Base-by-base conservation (phyloP, 2,329 filamentous ascomycete genomes). In the Amauroascus verrucosus region DNA sequence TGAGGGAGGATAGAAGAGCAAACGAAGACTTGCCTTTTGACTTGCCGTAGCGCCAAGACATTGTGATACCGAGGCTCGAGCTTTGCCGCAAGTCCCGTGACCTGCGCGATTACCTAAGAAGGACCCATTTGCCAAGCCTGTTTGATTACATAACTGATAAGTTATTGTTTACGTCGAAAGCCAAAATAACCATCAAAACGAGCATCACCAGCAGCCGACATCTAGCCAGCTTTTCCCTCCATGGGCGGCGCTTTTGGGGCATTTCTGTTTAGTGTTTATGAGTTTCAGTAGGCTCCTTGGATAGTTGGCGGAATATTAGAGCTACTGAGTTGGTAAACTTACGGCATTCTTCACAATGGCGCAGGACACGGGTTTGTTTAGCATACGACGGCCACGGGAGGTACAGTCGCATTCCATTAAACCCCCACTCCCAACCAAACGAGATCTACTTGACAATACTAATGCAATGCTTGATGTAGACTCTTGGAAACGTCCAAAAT, bases 321-420 rank as follows among this genome's bases (percentile, higher is more conserved):
- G 14, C 5, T 40, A 30, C 24, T 40, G 47, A 22, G 62, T 63
- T 63, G 61, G 63, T 55, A 54, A 60, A 48, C 64, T 61, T 63
- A 30, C 26, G 26, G 26, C 65, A 61, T 59, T 59, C 56, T 11
- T 50, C 35, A 76, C 57, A 65, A 94, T 94, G 88, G 88, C 88
- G 73, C 87, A 93, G 74, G 88, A 94, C 65, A 82, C 83, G 57
- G 86, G 86, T 65, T 77, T 93, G 66, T 96, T 91, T 79, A 95
- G 89, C 66, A 88, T 94, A 68, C 88, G 88, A 72, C 85, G 90
- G 65, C 86, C 87, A 62, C 82, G 91, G 78, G 90, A 96, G 79
- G 89, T 94, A 77, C 9, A 68, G 80, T 69, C 32, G 28, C 33
- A 51, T 30, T 55, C 22, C 28, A 24, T 32, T 41, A 7, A 24